Conservation (phyloP, 805 yeast genomes). For the Candida wancherniae region DNA sequence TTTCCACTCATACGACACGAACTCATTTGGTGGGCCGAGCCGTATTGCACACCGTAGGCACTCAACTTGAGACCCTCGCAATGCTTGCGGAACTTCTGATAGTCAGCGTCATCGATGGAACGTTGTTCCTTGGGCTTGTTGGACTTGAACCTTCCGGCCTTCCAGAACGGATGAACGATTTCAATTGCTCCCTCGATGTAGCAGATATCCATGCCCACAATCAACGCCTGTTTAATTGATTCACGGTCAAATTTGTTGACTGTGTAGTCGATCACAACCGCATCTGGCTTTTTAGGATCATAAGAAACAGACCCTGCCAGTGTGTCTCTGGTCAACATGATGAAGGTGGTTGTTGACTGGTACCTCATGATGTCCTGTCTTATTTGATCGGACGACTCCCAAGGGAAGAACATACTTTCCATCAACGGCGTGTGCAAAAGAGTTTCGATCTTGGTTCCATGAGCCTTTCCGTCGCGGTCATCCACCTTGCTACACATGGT, state of each 20-base stretch:
- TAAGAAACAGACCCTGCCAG: slow-evolving; percentile 34
- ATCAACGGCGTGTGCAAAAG: slow-evolving; percentile 42
- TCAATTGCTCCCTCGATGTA: slow-evolving; percentile 48
- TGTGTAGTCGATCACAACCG: slow-evolving; percentile 34
- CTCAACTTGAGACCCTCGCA: slow-evolving; percentile 25
- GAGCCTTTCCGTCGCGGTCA: slow-evolving; percentile 48
- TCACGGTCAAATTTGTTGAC: slow-evolving; percentile 38
- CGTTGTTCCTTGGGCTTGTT: slow-evolving; percentile 34
- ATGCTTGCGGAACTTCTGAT: slow-evolving; percentile 30
- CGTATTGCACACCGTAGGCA: slow-evolving; percentile 29
- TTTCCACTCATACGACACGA: slow-evolving; percentile 48
- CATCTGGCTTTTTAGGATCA: slow-evolving; percentile 31
- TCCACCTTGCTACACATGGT: slow-evolving; percentile 42
- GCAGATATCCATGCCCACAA: slow-evolving; percentile 39
- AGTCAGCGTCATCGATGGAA: slow-evolving; percentile 39
- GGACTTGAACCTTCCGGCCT: slow-evolving; percentile 35
- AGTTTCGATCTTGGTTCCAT: slow-evolving; percentile 51
- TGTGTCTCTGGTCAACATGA: slow-evolving; percentile 46
- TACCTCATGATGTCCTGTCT: slow-evolving; percentile 33
- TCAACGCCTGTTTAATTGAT: slow-evolving; percentile 34
- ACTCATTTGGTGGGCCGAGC: slow-evolving; percentile 54
- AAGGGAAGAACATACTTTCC: slow-evolving; percentile 38
- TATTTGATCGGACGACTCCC: slow-evolving; percentile 30
- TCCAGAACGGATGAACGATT: slow-evolving; percentile 31
- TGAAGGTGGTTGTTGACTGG: slow-evolving; percentile 33